phyloP scores from a whole-genome alignment of 1,139 yeast species.

The Debaryomyces nepalensis region DNA sequence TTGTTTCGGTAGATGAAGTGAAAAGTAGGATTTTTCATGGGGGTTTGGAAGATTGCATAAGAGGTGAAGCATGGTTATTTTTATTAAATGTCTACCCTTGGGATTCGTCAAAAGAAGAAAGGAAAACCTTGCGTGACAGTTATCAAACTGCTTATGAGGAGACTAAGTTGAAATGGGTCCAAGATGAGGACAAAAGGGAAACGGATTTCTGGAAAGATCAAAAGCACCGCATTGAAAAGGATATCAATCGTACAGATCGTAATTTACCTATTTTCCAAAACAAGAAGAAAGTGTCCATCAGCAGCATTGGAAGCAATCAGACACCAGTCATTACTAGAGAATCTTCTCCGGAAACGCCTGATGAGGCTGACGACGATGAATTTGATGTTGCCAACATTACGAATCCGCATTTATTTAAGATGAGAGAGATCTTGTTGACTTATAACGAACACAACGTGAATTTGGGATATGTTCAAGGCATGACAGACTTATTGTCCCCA shows the following conservation, averaged over 20 bases:
- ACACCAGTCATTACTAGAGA: constrained; percentile 30
- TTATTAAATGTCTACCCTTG: constrained; percentile 84
- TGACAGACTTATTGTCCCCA: constrained; percentile 93
- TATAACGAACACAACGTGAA: constrained; percentile 83
- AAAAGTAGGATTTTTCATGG: constrained; percentile 89
- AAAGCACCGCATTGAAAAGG: constrained; percentile 87
- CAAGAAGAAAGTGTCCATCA: constrained; percentile 28
- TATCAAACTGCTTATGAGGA: constrained; percentile 68
- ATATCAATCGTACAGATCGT: constrained; percentile 90
- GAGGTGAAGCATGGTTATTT: constrained; percentile 86
- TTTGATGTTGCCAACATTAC: constrained; percentile 54
- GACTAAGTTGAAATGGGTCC: constrained; percentile 70
- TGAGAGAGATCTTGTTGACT: constrained; percentile 82
- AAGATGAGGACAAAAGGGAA: constrained; percentile 56
- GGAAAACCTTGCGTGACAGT: constrained; percentile 60
- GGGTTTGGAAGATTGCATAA: constrained; percentile 63
- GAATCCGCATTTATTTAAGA: constrained; percentile 68
- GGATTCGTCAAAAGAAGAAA: constrained; percentile 77
- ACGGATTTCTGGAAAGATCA: constrained; percentile 89
- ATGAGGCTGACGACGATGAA: constrained; percentile 54
- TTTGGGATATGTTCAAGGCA: constrained; percentile 96
- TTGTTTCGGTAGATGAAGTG: constrained; percentile 74
- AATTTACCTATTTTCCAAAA: constrained; percentile 63
- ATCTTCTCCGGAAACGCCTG: constrained; percentile 48
- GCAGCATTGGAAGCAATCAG: constrained; percentile 25